Base-by-base conservation (phyloP, 2,329 filamentous ascomycete species). In the Cephalotrichum gorgonifer region DNA sequence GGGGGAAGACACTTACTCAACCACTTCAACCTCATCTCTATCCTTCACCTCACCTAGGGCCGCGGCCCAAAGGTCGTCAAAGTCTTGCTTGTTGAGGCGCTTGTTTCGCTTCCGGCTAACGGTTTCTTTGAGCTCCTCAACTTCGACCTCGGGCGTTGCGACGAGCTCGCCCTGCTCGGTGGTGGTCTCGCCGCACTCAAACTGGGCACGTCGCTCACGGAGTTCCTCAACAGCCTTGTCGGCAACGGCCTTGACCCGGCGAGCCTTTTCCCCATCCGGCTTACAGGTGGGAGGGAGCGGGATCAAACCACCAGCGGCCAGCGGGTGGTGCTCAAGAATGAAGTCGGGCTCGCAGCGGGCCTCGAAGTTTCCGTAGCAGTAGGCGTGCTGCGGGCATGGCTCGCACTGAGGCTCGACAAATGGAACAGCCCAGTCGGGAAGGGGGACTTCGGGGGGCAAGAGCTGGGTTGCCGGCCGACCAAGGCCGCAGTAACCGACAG, bases 211-310 rank as follows among this genome's bases (percentile, higher is more conserved):
- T 38, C 87, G 82, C 56, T 95, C 81, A 48, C 93, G 79, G 44
- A 98, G 76, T 57, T 90, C 85, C 58, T 95, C 88, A 4, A 97
- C 78, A 2, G 87, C 89, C 63, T 84, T 86, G 62, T 97, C 85
- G 7, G 90, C 88, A 15, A 98, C 88, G 20, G 84, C 80, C 59
- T 91, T 88, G 44, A 97, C 85, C 17, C 86, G 85, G 35, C 88
- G 81, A 7, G 85, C 88, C 64, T 95, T 96, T 59, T 94, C 88
- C 52, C 89, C 89, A 64, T 98, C 94, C 0, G 93, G 86, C 66
- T 96, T 91, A 64, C 93, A 98, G 4, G 88, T 90, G 2, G 94
- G 91, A 6, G 90, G 82, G 8, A 98, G 70, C 7, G 93, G 93
- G 5, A 97, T 60, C 3, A 94, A 61, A 0, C 93, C 90, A 44